Percentiles rank a stretch among this genome's conserved stretches.
Evolutionary conservation across 2,329 filamentous ascomycete genomes (phyloP).

Genomic region (Fusarium brevicatenulatum): DNA sequence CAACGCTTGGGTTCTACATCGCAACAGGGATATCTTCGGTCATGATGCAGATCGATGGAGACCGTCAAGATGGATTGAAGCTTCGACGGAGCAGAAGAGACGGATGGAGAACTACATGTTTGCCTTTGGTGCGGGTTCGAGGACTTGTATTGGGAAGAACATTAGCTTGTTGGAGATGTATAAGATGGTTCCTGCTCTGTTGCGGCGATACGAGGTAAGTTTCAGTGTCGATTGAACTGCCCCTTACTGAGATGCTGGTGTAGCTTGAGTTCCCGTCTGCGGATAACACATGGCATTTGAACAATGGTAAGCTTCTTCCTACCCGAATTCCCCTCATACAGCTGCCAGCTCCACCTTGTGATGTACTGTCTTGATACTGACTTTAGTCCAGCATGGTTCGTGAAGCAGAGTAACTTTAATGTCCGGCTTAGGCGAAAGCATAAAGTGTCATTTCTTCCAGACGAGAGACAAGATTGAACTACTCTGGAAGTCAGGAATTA

Average conservation of each 20-base stretch:
- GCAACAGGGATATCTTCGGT: constrained; percentile 73
- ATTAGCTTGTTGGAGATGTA: constrained; percentile 70
- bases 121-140: constrained; percentile 75
- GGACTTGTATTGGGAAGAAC: constrained; percentile 76
- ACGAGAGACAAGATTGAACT: background rate
- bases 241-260: fast-evolving
- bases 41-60: constrained; percentile 70
- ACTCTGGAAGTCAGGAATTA: background rate
- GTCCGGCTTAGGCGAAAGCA: background rate
- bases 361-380: background rate
- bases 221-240: background rate
- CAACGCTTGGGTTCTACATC: constrained; percentile 79
- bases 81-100: constrained; percentile 53
- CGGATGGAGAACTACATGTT: constrained; percentile 34
- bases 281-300: background rate
- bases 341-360: fast-evolving
- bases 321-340: too few species aligned
- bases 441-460: background rate
- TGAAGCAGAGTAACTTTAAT: constrained; percentile 5
- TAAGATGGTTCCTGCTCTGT: constrained; percentile 62
- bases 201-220: constrained; percentile 6
- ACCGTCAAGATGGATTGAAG: constrained; percentile 63
- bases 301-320: background rate
- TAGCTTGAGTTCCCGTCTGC: background rate
- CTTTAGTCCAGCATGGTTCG: background rate